Percentiles rank a stretch among this genome's conserved stretches.
Evolutionary conservation across 1,284 basidiomycete genomes (phyloP).

Genomic region (Apiotrichum akiyoshidainum): DNA sequence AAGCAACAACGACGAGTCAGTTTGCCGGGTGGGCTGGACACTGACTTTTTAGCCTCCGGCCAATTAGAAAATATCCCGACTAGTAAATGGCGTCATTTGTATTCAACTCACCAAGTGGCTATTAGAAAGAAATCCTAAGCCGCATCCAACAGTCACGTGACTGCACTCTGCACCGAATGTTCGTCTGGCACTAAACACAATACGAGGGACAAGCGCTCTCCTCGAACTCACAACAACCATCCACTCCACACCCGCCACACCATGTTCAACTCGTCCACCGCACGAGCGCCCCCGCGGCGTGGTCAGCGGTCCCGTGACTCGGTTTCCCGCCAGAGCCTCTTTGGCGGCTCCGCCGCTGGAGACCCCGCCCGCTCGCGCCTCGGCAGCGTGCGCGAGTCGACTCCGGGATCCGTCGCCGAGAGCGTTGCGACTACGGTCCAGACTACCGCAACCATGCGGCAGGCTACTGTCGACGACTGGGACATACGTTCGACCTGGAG

Average conservation of each 20-base stretch:
- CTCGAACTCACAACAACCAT: not conserved
- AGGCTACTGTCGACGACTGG: slow-evolving; percentile 25
- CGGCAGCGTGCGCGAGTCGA: slow-evolving; percentile 7
- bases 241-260: slow-evolving; percentile 3
- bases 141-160: too few relatives aligned
- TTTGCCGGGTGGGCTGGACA: too few relatives aligned
- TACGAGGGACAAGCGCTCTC: not conserved
- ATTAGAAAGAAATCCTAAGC: too few relatives aligned
- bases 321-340: slow-evolving; percentile 24
- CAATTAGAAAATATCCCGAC: too few relatives aligned
- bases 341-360: slow-evolving; percentile 15
- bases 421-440: slow-evolving; percentile 19
- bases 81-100: too few relatives aligned
- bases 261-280: slow-evolving; percentile 42
- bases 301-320: slow-evolving; percentile 22
- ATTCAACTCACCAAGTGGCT: too few relatives aligned
- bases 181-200: not conserved
- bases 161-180: not conserved
- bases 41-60: too few relatives aligned
- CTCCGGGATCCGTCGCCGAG: slow-evolving; percentile 9
- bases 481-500: slow-evolving; percentile 34
- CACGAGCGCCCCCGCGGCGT: slow-evolving; percentile 36
- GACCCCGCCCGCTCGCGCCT: slow-evolving; percentile 9
- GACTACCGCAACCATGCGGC: slow-evolving; percentile 14
- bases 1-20: too few relatives aligned